Evolutionary conservation across 2,329 filamentous ascomycete genomes (phyloP).

Genomic region (Lecanicillium sp.): DNA sequence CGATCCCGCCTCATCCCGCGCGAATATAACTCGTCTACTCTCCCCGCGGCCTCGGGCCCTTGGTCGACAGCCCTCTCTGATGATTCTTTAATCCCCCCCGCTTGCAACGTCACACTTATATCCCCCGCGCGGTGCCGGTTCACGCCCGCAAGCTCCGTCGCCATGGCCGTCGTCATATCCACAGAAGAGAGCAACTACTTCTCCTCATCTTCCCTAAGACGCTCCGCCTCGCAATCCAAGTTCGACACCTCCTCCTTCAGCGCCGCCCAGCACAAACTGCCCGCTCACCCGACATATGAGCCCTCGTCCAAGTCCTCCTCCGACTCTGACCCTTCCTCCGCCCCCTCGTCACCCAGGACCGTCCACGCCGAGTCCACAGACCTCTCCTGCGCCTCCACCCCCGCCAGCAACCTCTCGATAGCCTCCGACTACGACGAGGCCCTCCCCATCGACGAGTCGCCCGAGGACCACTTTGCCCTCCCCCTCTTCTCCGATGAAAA

Average conservation of each 20-base stretch:
- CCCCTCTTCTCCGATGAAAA: constrained; percentile 41
- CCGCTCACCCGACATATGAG: constrained; percentile 38
- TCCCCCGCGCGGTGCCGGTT: neutral
- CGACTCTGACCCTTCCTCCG: constrained; percentile 46
- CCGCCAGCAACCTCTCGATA: constrained; percentile 57
- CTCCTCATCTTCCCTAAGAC: constrained; percentile 45
- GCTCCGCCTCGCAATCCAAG: constrained; percentile 56
- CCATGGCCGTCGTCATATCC: constrained; percentile 51
- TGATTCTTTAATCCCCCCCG: constrained; percentile 11
- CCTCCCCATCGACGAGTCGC: constrained; percentile 37
- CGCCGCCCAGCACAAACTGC: constrained; percentile 40
- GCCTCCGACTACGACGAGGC: constrained; percentile 49
- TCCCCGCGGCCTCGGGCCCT: constrained; percentile 1
- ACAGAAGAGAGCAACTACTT: constrained; percentile 55
- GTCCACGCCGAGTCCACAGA: constrained; percentile 47
- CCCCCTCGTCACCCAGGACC: constrained; percentile 50
- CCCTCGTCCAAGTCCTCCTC: constrained; percentile 37
- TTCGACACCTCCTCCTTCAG: constrained; percentile 42
- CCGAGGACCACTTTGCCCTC: constrained; percentile 43
- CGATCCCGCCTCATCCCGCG: neutral
- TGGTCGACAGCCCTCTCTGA: constrained; percentile 3
- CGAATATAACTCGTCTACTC: neutral
- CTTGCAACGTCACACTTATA: constrained; percentile 10
- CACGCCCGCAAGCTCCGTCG: neutral
- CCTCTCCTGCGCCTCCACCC: constrained; percentile 56